phyloP scores from a whole-genome alignment of 2,329 filamentous ascomycete species.

The Epichloe amarillans region DNA sequence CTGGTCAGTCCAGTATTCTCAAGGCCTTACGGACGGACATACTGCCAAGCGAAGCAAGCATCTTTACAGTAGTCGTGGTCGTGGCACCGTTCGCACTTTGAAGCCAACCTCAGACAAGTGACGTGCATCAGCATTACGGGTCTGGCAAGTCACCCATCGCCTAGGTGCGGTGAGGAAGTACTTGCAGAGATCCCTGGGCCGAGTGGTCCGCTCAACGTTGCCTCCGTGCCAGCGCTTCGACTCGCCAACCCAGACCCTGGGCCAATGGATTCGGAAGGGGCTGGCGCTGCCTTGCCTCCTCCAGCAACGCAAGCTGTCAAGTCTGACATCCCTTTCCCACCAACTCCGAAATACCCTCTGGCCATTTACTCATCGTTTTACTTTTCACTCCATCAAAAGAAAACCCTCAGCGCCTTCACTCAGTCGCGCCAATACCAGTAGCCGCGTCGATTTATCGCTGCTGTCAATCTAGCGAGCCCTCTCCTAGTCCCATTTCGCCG shows the following conservation, averaged over 20 bases:
- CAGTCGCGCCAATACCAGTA: neutral
- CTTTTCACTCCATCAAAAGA: neutral
- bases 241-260: conserved; percentile 12
- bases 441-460: neutral
- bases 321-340: neutral
- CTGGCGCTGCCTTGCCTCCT: conserved; percentile 7
- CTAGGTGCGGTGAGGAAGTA: neutral
- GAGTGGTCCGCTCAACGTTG: no score
- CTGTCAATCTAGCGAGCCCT: neutral
- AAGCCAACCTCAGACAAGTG: neutral
- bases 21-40: no score
- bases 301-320: conserved; percentile 1
- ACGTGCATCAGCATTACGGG: neutral
- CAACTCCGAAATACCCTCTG: conserved; percentile 3
- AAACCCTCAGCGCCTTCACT: neutral
- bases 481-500: conserved; percentile 10
- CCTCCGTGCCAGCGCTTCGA: conserved; percentile 16
- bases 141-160: neutral
- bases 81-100: neutral
- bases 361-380: conserved; percentile 9
- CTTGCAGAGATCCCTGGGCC: conserved; percentile 2
- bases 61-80: neutral
- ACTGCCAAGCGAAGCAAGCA: neutral
- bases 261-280: conserved; percentile 2
- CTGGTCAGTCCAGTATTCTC: no score